Evolutionary conservation across 1,284 basidiomycete genomes (phyloP).

Genomic region (Cutaneotrichosporon spelunceum): DNA sequence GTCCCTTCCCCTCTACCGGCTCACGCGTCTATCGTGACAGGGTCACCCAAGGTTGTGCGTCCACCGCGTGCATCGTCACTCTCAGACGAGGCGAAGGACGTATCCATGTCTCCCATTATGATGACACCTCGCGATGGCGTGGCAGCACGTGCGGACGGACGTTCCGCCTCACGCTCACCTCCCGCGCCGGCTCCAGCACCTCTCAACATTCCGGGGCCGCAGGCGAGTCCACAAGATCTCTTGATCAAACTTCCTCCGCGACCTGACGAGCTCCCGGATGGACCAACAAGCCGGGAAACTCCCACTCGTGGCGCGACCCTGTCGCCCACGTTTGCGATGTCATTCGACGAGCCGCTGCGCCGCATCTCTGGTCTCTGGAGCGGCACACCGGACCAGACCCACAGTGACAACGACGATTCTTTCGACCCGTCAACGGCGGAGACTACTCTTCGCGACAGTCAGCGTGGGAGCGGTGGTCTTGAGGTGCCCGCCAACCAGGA

Average conservation of each 20-base stretch:
- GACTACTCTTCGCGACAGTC: slow-evolving; percentile 12
- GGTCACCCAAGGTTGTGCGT: slow-evolving; percentile 1
- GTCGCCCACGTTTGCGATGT: slow-evolving; percentile 15
- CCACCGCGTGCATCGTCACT: slow-evolving; percentile 1
- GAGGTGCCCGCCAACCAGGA: not conserved
- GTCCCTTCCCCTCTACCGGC: not conserved
- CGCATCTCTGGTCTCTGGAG: slow-evolving; percentile 38
- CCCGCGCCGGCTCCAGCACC: not conserved
- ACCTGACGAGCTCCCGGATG: slow-evolving; percentile 41
- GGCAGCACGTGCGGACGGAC: not conserved
- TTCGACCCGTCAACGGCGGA: slow-evolving; percentile 35
- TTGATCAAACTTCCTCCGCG: slow-evolving; percentile 35
- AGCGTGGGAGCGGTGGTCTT: not conserved
- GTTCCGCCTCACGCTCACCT: not conserved
- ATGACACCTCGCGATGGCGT: not conserved
- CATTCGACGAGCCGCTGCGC: slow-evolving; percentile 36
- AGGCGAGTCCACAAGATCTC: slow-evolving; percentile 2
- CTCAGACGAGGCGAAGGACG: not conserved
- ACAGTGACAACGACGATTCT: slow-evolving; percentile 27
- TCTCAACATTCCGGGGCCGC: slow-evolving; percentile 13
- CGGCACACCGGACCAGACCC: not conserved
- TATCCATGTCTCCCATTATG: not conserved
- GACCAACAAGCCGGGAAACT: not conserved
- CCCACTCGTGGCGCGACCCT: slow-evolving; percentile 14
- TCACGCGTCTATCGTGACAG: not conserved